phyloP scores from a whole-genome alignment of 768 basidiomycete genomes.

The Pleurotus djamor region DNA sequence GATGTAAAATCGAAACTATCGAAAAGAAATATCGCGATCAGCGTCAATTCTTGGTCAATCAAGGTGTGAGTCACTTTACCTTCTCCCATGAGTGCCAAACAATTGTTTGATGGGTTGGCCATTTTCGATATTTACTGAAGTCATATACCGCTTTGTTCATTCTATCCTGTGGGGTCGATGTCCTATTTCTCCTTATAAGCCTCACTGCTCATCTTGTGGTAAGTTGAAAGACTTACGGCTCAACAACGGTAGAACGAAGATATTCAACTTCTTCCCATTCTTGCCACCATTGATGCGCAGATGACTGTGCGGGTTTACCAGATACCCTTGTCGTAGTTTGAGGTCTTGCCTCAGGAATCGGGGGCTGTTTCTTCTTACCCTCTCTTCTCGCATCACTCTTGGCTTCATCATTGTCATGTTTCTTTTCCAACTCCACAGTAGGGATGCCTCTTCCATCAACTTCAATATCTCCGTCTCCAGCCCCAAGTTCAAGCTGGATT shows the following conservation, averaged over 20 bases:
- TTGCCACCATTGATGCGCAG: conserved; percentile 57
- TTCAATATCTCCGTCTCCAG: conserved; percentile 52
- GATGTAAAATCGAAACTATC: conserved; percentile 58
- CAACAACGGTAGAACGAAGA: conserved; percentile 38
- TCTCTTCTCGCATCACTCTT: conserved; percentile 56
- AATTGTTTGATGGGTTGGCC: conserved; percentile 25
- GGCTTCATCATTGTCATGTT: conserved; percentile 53
- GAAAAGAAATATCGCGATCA: neutral
- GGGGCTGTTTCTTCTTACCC: conserved; percentile 26
- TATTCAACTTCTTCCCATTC: conserved; percentile 68
- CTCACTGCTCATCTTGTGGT: neutral
- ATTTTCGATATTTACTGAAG: conserved; percentile 42
- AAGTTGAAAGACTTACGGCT: conserved; percentile 41
- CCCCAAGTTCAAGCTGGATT: conserved; percentile 37
- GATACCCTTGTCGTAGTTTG: neutral
- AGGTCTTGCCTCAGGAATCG: conserved; percentile 10
- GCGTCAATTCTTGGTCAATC: neutral
- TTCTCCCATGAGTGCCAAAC: conserved; percentile 48
- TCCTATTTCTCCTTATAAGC: conserved; percentile 27
- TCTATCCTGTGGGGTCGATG: conserved; percentile 45
- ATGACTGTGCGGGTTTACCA: neutral
- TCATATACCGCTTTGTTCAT: conserved; percentile 57
- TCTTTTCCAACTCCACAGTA: conserved; percentile 51
- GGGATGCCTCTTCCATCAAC: conserved; percentile 66
- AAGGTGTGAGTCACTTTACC: neutral